Evolutionary conservation across 2,329 filamentous ascomycete genomes (phyloP).

Genomic region (Metarhizium humberi): DNA sequence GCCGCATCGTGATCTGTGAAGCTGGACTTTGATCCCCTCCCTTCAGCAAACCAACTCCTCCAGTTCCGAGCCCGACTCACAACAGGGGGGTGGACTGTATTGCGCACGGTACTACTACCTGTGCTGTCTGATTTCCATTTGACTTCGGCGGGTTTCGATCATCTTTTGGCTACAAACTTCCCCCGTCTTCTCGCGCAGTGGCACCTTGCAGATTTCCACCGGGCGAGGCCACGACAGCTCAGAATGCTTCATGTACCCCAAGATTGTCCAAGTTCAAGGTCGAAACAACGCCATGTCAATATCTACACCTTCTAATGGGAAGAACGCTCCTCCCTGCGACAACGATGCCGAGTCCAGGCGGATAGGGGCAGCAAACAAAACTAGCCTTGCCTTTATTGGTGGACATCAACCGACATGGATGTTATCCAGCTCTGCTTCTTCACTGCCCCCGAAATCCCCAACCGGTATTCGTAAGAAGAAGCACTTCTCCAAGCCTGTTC

Average conservation of each 20-base stretch:
- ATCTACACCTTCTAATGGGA: not conserved
- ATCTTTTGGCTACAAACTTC: not conserved
- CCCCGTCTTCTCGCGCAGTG: not conserved
- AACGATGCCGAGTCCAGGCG: not conserved
- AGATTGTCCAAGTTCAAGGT: not conserved
- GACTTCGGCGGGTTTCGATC: too few species aligned
- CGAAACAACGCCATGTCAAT: not conserved
- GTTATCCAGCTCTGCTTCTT: not conserved
- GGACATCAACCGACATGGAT: constrained; percentile 3
- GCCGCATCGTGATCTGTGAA: not conserved
- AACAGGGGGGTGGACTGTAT: too few species aligned
- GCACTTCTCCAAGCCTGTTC: not conserved
- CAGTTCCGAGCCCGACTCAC: too few species aligned
- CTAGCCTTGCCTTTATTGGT: constrained; percentile 6
- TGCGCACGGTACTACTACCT: too few species aligned
- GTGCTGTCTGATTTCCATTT: too few species aligned
- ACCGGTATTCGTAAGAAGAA: not conserved
- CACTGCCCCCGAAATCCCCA: not conserved
- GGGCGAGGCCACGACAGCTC: not conserved
- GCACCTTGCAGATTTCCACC: not conserved
- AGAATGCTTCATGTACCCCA: not conserved
- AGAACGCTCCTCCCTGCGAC: not conserved
- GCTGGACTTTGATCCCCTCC: too few species aligned
- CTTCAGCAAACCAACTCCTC: too few species aligned
- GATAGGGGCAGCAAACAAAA: constrained; percentile 3